Percentiles rank a stretch among this genome's conserved stretches.
Conservation (phyloP, 331 rosid species). For the Stylosanthes scabra region DNA sequence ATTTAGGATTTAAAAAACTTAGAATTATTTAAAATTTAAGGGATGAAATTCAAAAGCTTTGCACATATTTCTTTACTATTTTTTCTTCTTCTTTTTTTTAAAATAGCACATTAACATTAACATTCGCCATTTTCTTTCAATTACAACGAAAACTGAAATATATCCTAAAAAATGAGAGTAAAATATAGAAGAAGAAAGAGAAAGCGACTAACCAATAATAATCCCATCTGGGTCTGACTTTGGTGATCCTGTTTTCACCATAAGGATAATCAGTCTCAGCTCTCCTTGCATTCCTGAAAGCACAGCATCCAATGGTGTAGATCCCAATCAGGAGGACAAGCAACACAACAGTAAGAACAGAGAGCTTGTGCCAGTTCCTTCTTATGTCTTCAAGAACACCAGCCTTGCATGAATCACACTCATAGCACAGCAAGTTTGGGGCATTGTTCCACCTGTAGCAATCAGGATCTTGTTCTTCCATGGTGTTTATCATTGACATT, state of each 20-base stretch:
- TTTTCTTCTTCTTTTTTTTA: too few species aligned
- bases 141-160: too few species aligned
- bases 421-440: conserved; percentile 74
- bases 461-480: conserved; percentile 64
- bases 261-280: conserved; percentile 75
- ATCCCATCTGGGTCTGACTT: conserved; percentile 92
- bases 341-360: conserved; percentile 72
- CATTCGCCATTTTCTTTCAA: too few species aligned
- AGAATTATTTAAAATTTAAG: too few species aligned
- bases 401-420: conserved; percentile 95
- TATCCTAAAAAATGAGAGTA: too few species aligned
- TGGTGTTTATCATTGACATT: conserved; percentile 14
- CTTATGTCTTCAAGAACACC: conserved; percentile 82
- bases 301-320: conserved; percentile 90
- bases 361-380: conserved; percentile 87
- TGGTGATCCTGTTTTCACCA: conserved; percentile 79
- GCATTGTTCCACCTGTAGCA: conserved; percentile 89
- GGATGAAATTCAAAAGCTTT: too few species aligned
- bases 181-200: too few species aligned
- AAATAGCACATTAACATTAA: too few species aligned
- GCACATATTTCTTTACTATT: too few species aligned
- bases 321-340: conserved; percentile 74
- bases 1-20: too few species aligned
- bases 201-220: conserved; percentile 63
- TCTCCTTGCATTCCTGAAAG: conserved; percentile 77